Evolutionary conservation across 768 basidiomycete genomes (phyloP).

Genomic region (Hydnomerulius pinastri): DNA sequence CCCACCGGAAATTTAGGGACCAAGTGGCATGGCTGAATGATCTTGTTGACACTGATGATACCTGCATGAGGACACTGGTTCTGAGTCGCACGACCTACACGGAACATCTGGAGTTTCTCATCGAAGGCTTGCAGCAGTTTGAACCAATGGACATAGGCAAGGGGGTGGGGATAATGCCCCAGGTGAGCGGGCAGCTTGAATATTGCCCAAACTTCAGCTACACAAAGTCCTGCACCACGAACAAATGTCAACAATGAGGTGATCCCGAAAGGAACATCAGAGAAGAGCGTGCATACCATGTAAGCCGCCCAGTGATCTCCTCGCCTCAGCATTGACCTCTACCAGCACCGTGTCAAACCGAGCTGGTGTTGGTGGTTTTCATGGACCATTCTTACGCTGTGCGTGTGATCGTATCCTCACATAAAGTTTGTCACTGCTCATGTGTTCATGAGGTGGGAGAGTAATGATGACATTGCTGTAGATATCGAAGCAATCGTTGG

Average conservation of each 20-base stretch:
- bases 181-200: constrained; percentile 25
- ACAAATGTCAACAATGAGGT: no score
- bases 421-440: no score
- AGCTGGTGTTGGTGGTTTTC: no score
- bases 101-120: background rate
- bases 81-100: background rate
- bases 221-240: constrained; percentile 23
- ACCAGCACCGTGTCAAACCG: no score
- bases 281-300: no score
- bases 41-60: background rate
- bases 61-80: background rate
- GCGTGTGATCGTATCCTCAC: no score
- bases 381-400: no score
- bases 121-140: background rate
- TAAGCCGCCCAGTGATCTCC: background rate
- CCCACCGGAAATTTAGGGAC: background rate
- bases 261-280: no score
- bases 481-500: background rate
- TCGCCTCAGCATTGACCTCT: background rate
- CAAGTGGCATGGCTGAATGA: background rate
- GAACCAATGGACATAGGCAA: constrained; percentile 33
- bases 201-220: constrained; percentile 29
- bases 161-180: constrained; percentile 11
- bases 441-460: background rate
- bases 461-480: background rate